Conservation (phyloP, 179 eudicot species). For the Spergularia azorica region DNA sequence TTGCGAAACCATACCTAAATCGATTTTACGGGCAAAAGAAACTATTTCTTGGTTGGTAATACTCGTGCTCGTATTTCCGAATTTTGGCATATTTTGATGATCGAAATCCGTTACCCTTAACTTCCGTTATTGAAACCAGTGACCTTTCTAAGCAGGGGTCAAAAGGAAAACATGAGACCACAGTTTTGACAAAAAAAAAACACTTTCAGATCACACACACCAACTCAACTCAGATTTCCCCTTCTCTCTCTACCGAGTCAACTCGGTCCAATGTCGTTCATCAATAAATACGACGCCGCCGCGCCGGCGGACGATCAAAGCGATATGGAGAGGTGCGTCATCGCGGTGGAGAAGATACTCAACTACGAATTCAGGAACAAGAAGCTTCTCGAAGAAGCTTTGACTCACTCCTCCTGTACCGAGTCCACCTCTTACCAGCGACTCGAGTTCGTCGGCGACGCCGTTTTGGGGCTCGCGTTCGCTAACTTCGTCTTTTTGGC, state of each 20-base stretch:
- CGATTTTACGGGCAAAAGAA: too few relatives aligned
- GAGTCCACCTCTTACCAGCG: slow-evolving; percentile 64
- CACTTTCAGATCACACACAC: background rate
- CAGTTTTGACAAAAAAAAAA: too few relatives aligned
- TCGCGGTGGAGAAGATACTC: slow-evolving; percentile 54
- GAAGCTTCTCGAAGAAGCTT: slow-evolving; percentile 61
- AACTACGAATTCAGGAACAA: slow-evolving; percentile 52
- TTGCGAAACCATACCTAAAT: too few relatives aligned
- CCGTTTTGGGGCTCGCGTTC: slow-evolving; percentile 61
- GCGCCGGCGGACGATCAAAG: background rate
- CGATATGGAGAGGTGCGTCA: slow-evolving; percentile 40
- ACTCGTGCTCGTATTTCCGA: too few relatives aligned
- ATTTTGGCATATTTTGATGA: too few relatives aligned
- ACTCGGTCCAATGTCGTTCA: background rate
- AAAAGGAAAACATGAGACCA: too few relatives aligned
- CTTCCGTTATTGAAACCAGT: too few relatives aligned
- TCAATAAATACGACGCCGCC: background rate
- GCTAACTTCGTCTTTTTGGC: slow-evolving; percentile 43
- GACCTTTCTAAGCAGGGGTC: too few relatives aligned
- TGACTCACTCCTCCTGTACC: slow-evolving; percentile 72
- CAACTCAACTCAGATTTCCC: background rate
- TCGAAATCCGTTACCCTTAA: too few relatives aligned
- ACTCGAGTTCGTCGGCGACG: slow-evolving; percentile 83
- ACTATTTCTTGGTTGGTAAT: too few relatives aligned
- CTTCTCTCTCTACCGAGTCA: background rate